A percentile compares a stretch with the other conserved stretches of the same genome.
Evolutionary conservation across 345 rosid genomes (phyloP).

Genomic region (Syzygium grande): DNA sequence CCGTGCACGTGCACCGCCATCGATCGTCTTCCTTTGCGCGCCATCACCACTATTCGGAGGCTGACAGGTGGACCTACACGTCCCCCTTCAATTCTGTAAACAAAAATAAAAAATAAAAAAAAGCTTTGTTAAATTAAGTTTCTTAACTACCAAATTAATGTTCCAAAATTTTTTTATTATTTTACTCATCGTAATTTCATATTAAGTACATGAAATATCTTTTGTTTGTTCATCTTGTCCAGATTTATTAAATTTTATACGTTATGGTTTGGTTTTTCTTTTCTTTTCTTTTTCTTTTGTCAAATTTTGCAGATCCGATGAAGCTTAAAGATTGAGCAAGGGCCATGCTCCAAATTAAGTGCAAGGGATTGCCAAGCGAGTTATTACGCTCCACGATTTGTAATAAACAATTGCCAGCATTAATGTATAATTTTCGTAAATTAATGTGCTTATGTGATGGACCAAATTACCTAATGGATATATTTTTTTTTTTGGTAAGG

Average conservation of each 20-base stretch:
- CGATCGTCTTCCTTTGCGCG: not conserved
- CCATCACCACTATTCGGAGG: not conserved
- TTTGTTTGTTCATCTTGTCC: not conserved
- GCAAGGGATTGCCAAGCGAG: no score
- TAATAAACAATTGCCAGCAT: not conserved
- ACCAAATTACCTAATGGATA: not conserved
- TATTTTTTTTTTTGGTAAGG: no score
- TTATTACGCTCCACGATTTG: not conserved
- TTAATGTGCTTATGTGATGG: not conserved
- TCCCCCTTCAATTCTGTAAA: no score
- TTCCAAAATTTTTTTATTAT: not conserved
- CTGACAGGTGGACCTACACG: not conserved
- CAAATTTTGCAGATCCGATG: not conserved
- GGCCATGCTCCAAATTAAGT: no score
- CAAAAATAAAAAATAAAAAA: not conserved
- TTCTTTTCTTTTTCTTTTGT: not conserved
- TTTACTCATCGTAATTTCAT: not conserved
- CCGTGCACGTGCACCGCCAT: not conserved
- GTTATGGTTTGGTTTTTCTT: not conserved
- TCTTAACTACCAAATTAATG: not conserved
- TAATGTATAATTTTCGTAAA: not conserved
- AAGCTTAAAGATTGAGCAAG: not conserved
- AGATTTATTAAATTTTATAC: not conserved
- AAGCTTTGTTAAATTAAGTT: not conserved
- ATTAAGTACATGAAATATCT: not conserved